Percentiles rank a stretch among this genome's conserved stretches.
Conservation (phyloP, 768 basidiomycete species). For the Xerocomus brunneocitrinus region DNA sequence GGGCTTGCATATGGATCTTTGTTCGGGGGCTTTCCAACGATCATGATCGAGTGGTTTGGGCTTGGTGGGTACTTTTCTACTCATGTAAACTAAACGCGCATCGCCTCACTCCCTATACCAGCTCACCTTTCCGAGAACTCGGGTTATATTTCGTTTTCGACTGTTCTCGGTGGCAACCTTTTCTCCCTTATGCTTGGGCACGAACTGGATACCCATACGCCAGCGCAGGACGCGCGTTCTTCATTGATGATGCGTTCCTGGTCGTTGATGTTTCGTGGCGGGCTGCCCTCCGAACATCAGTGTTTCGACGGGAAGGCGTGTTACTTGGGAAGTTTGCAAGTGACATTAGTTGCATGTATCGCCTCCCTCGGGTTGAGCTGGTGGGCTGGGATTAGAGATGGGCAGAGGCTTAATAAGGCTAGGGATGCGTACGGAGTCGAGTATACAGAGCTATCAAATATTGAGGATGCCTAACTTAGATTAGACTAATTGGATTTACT, state of each 20-base stretch:
- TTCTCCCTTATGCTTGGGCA: constrained; percentile 79
- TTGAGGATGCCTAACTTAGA: not conserved
- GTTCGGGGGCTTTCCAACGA: constrained; percentile 68
- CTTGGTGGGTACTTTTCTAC: constrained; percentile 49
- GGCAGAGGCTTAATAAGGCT: not conserved
- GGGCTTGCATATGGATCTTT: constrained; percentile 61
- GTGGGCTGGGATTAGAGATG: constrained; percentile 36
- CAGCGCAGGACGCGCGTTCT: constrained; percentile 7
- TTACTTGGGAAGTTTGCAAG: constrained; percentile 53
- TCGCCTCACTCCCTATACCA: constrained; percentile 19
- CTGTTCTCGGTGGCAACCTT: constrained; percentile 72
- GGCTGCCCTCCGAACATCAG: constrained; percentile 34
- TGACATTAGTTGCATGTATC: constrained; percentile 38
- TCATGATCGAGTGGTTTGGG: constrained; percentile 87
- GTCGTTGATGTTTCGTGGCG: constrained; percentile 14
- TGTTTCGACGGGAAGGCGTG: constrained; percentile 58
- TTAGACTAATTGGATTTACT: not conserved
- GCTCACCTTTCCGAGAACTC: constrained; percentile 82
- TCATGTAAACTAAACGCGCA: not conserved
- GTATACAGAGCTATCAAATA: not conserved
- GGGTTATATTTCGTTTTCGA: constrained; percentile 75
- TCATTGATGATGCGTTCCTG: not conserved
- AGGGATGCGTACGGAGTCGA: not conserved
- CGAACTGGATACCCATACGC: constrained; percentile 71
- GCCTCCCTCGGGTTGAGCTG: constrained; percentile 34